These are phyloP conservation scores for Diaporthe vexans DNA, from an alignment of 2,329 filamentous ascomycete species.

Conservation along the genomic window DNA sequence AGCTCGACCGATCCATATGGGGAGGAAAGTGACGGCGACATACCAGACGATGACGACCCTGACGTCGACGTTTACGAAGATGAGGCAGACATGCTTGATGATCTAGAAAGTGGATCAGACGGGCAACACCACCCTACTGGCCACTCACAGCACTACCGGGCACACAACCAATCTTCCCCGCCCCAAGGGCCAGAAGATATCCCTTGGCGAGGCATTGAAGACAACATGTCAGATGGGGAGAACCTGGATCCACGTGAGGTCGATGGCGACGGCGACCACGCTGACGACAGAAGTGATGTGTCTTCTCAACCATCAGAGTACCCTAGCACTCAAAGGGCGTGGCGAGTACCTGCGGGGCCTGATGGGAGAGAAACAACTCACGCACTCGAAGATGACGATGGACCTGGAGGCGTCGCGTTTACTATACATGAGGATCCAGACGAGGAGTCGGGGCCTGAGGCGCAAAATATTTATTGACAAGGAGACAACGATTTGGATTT, in stretches of 20 bases:
- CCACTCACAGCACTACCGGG: conserved; percentile 47
- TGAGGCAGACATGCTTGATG: conserved; percentile 42
- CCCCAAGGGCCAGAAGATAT: conserved; percentile 64
- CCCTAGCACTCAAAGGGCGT: conserved; percentile 63
- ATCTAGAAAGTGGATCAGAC: conserved; percentile 51
- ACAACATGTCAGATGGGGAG: conserved; percentile 63
- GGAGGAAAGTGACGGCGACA: conserved; percentile 48
- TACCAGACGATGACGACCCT: conserved; percentile 32
- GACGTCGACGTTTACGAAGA: conserved; percentile 26
- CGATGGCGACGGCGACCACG: conserved; percentile 46
- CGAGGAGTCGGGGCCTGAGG: conserved; percentile 16
- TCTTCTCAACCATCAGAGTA: conserved; percentile 71
- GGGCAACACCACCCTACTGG: conserved; percentile 39
- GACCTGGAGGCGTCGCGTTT: conserved; percentile 33
- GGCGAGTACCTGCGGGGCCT: conserved; percentile 47
- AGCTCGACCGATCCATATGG: conserved; percentile 47
- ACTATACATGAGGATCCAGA: conserved; percentile 40
- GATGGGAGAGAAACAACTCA: conserved; percentile 39
- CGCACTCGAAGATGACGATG: conserved; percentile 40
- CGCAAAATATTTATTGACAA: conserved; percentile 17
- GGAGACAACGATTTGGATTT: not conserved
- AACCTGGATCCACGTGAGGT: conserved; percentile 60
- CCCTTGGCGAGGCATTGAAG: conserved; percentile 70
- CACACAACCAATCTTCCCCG: conserved; percentile 44
- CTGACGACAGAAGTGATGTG: conserved; percentile 52